phyloP scores from a whole-genome alignment of 2,329 filamentous ascomycete genomes.

The Cucurbitaria berberidis region DNA sequence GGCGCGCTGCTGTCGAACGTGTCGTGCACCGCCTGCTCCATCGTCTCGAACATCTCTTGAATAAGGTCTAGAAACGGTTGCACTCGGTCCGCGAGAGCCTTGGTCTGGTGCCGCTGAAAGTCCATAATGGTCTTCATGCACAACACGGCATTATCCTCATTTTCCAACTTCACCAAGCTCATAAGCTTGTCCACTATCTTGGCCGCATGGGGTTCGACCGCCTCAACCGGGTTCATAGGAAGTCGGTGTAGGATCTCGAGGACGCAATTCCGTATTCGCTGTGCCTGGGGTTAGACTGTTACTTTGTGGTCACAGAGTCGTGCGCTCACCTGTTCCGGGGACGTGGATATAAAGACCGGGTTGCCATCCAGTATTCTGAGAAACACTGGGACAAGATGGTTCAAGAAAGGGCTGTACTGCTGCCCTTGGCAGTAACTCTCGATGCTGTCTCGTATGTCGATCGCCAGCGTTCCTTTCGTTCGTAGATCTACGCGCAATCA shows the following conservation, averaged over 20 bases:
- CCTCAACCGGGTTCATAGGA: slow-evolving; percentile 75
- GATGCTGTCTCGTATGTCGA: slow-evolving; percentile 86
- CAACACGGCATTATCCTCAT: slow-evolving; percentile 98
- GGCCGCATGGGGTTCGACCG: slow-evolving; percentile 84
- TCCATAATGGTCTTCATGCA: slow-evolving; percentile 99
- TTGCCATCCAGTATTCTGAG: slow-evolving; percentile 82
- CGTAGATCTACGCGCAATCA: slow-evolving; percentile 69
- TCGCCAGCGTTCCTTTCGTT: slow-evolving; percentile 80
- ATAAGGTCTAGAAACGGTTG: slow-evolving; percentile 91
- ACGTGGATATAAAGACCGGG: slow-evolving; percentile 90
- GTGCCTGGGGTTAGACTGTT: slow-evolving; percentile 49
- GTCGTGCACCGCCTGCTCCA: slow-evolving; percentile 92
- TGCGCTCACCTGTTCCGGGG: slow-evolving; percentile 77
- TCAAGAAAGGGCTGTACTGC: slow-evolving; percentile 80
- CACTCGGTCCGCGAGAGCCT: slow-evolving; percentile 79
- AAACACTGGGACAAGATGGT: slow-evolving; percentile 89
- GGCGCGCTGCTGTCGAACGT: slow-evolving; percentile 82
- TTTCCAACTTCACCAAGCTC: slow-evolving; percentile 85
- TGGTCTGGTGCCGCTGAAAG: slow-evolving; percentile 89
- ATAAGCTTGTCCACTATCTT: slow-evolving; percentile 92
- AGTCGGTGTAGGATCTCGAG: slow-evolving; percentile 94
- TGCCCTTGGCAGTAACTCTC: slow-evolving; percentile 83
- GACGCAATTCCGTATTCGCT: slow-evolving; percentile 86
- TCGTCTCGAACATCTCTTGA: slow-evolving; percentile 92
- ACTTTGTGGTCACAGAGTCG: slow-evolving; percentile 2